Evolutionary conservation across 1,284 basidiomycete species (phyloP).

Genomic region (Melampsora larici-populina): DNA sequence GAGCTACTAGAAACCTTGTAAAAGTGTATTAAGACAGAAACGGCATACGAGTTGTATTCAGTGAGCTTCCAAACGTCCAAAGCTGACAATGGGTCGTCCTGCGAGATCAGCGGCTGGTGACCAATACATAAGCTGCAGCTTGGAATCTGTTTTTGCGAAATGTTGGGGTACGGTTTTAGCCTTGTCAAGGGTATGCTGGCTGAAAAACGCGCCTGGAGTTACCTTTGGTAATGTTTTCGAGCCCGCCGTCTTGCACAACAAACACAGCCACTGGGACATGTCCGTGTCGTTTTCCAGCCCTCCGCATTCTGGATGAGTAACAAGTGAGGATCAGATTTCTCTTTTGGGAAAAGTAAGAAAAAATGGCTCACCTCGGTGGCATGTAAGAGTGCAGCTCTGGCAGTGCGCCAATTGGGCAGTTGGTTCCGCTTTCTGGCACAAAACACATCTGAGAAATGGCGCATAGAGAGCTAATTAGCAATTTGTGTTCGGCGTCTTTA

Average conservation of each 20-base stretch:
- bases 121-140: slow-evolving; percentile 39
- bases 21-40: background rate
- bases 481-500: too few species aligned
- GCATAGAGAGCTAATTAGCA: background rate
- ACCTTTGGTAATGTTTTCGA: slow-evolving; percentile 39
- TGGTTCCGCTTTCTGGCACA: slow-evolving; percentile 31
- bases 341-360: background rate
- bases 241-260: slow-evolving; percentile 31
- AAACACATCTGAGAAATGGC: slow-evolving; percentile 18
- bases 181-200: background rate
- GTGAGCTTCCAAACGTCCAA: slow-evolving; percentile 41
- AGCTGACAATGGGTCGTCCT: slow-evolving; percentile 21
- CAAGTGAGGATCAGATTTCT: too few species aligned
- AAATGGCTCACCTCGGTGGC: slow-evolving; percentile 17
- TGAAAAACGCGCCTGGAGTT: background rate
- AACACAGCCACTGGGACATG: slow-evolving; percentile 20
- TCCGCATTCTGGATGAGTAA: slow-evolving; percentile 16
- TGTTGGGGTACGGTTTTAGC: background rate
- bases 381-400: slow-evolving; percentile 20
- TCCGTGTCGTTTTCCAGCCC: slow-evolving; percentile 24
- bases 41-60: slow-evolving; percentile 36
- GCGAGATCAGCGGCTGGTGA: slow-evolving; percentile 7
- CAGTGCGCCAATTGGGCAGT: slow-evolving; percentile 23
- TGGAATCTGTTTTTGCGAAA: slow-evolving; percentile 10
- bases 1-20: background rate